Evolutionary conservation across 2,329 filamentous ascomycete genomes (phyloP), one percentile per base, ranked within the genome.

Genomic region (Sphaerulina musiva): DNA sequence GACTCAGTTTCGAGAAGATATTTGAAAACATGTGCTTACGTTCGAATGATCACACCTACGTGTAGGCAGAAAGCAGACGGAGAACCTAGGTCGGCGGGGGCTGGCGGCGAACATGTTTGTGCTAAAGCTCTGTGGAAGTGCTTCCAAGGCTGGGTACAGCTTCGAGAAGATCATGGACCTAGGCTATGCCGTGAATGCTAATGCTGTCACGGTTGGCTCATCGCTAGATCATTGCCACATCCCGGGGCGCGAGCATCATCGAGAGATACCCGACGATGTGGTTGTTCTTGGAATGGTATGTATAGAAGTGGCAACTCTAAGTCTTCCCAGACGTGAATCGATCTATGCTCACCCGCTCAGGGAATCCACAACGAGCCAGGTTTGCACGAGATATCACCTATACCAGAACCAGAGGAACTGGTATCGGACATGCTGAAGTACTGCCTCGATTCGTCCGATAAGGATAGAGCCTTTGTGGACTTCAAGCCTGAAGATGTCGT

Each of bases 201-300:
- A 76, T 41, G 65, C 78, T 20, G 76, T 77, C 4, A 78, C 76
- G 3, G 77, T 79, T 49, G 77, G 76, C 1, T 74, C 76, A 10
- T 75, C 73, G 47, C 59, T 80, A 12, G 76, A 80, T 60, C 76
- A 78, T 61, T 79, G 77, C 60, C 76, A 79, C 58, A 76, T 80
- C 2, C 77, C 76, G 2, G 77, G 76, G 9, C 62, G 76, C 54
- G 72, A 75, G 34, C 75, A 76, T 6, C 77, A 80, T 53, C 74
- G 79, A 58, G 59, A 62, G 9, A 63, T 71, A n/a, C 66, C 67
- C 9, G 56, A 66, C 17, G 60, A 69, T 36, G 58, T 65, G 1
- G 66, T 67, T 39, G 69, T 73, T 0, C 71, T 79, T 4, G 67
- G 72, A 1, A 76, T 78, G 69, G 42, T 44, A 44, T 9, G 42